Evolutionary conservation across 352 stramenopile genomes (phyloP).

Genomic region (Salisapilia sapeloensis): DNA sequence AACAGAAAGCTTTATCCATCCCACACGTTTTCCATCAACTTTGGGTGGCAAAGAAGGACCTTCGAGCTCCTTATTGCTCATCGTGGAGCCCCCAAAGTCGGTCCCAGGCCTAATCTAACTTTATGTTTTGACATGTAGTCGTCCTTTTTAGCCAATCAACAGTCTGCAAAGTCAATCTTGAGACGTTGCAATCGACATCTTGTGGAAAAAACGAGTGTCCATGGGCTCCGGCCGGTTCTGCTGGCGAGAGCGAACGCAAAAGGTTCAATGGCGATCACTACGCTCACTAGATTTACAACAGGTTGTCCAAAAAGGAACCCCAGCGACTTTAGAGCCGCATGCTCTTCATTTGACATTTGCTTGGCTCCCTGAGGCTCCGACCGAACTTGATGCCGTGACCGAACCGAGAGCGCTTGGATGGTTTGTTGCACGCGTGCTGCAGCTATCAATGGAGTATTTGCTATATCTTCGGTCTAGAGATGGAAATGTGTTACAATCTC

Average conservation of each 20-base stretch:
- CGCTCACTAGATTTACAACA: conserved; percentile 23
- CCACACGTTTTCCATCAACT: conserved; percentile 8
- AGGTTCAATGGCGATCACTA: conserved; percentile 56
- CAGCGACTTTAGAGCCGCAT: conserved; percentile 41
- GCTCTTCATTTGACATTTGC: conserved; percentile 62
- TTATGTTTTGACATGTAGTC: too few species aligned
- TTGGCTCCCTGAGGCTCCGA: conserved; percentile 12
- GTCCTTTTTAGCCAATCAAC: too few species aligned
- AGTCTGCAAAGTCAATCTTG: too few species aligned
- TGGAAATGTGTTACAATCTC: conserved; percentile 23
- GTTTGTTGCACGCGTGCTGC: conserved; percentile 50
- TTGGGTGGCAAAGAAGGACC: conserved; percentile 23
- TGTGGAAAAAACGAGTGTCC: too few species aligned
- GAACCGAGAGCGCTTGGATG: conserved; percentile 9
- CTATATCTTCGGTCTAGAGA: conserved; percentile 46
- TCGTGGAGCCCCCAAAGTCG: too few species aligned
- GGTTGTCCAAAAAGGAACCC: conserved; percentile 28
- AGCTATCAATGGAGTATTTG: conserved; percentile 64
- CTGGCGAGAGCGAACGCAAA: conserved; percentile 58
- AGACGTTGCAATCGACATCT: too few species aligned
- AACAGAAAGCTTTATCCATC: conserved; percentile 17
- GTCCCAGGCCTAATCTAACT: too few species aligned
- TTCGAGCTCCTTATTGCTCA: conserved; percentile 17
- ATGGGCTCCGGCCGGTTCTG: too few species aligned
- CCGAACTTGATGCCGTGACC: conserved; percentile 2